These are phyloP conservation scores for Dinochytrium kinnereticum DNA, from an alignment of 371 early-diverging fungal species.

Conservation along the genomic window DNA sequence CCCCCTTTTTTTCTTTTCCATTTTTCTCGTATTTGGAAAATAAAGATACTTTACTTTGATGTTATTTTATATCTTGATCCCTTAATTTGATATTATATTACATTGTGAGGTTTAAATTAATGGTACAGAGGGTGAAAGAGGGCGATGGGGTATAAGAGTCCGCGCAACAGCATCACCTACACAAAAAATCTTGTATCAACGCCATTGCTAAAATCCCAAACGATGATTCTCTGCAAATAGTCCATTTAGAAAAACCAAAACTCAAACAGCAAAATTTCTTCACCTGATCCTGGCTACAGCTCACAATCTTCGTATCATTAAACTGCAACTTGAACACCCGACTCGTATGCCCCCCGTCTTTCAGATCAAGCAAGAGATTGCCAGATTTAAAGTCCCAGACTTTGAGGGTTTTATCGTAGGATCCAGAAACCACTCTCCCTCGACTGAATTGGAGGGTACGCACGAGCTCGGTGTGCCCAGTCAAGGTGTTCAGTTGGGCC, in stretches of 20 bases:
- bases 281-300: constrained; percentile 76
- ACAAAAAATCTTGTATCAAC: constrained; percentile 57
- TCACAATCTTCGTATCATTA: constrained; percentile 77
- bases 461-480: constrained; percentile 59
- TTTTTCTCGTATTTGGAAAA: background rate
- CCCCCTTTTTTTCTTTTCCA: background rate
- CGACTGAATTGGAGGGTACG: constrained; percentile 54
- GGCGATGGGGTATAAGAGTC: background rate
- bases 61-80: too few species aligned
- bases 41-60: too few species aligned
- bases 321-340: constrained; percentile 54
- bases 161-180: background rate
- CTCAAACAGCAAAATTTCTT: background rate
- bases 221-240: constrained; percentile 63
- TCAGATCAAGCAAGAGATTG: constrained; percentile 28
- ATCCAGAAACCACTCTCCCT: constrained; percentile 52
- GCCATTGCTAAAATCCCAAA: constrained; percentile 78
- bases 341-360: constrained; percentile 38
- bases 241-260: constrained; percentile 1
- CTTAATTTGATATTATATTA: too few species aligned
- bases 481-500: constrained; percentile 50
- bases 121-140: too few species aligned
- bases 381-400: constrained; percentile 45
- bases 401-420: constrained; percentile 57
- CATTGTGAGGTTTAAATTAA: too few species aligned